Base-by-base conservation (phyloP, 257 asterid genomes). In the Buddleja alternifolia region DNA sequence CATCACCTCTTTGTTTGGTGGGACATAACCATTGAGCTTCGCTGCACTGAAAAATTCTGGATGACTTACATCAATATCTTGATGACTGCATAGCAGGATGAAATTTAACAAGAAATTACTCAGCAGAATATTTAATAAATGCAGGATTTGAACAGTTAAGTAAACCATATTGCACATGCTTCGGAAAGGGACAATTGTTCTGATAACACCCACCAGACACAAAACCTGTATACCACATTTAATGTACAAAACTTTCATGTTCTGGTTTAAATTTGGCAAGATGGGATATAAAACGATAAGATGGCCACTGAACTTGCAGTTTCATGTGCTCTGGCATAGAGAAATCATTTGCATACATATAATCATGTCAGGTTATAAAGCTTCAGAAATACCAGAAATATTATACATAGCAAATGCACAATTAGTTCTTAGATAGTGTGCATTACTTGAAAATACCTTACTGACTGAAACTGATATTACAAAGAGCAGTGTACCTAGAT, bases 61-160 rank as follows among this genome's bases (percentile, higher is more conserved):
- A 86, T 93, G 97, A 77, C 98, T 93, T 55, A 93, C 98, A 78
- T 93, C 98, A 48, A 83, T 83, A 19, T 88, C 98, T 80, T 90
- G 79, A 77, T 93, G 95, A 70, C 98, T 93, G 89, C 80, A 80
- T 25, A 75, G 57, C n/a, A 36, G 25, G 59, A 51, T n/a, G 39
- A 62, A 69, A 65, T 24, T 16, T 39, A 73, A 68, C 19, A 21
- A 68, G 50, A 24, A 45, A 46, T 63, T 41, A 34, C 20, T n/a
- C 58, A 73, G 36, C 48, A 64, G 42, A 37, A 48, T 39, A 70
- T 51, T 46, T 50, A 57, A 61, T 66, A 68, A 45, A 66, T 12
- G 76, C 34, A 17, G 6, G 20, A 76, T 7, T 32, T 32, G 47
- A 60, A 58, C 17, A 34, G 16, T 45, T 55, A 68, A 41, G 17